Conservation (phyloP, 306 rosid species). For the Abrus pulchellus region DNA sequence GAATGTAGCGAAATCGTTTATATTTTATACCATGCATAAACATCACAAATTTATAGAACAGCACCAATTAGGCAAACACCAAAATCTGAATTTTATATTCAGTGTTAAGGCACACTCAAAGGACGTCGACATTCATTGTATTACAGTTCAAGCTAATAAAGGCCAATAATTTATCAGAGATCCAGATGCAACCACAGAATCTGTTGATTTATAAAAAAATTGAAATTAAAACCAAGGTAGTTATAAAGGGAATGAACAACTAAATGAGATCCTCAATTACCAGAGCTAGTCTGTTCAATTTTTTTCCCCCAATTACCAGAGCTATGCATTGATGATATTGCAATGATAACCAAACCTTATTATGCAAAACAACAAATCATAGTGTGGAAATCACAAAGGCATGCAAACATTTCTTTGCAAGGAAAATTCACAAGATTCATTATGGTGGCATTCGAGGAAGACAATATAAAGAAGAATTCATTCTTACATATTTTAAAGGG, state of each 20-base stretch:
- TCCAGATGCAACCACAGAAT: conserved; percentile 19
- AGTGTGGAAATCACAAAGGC: conserved; percentile 1
- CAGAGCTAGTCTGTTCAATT: conserved; percentile 31
- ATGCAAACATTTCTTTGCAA: conserved; percentile 32
- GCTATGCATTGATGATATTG: conserved; percentile 30
- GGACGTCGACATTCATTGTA: neutral
- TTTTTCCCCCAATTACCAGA: conserved; percentile 23
- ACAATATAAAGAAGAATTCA: conserved; percentile 40
- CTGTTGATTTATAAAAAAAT: conserved; percentile 10
- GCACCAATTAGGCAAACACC: conserved; percentile 29
- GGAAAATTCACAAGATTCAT: conserved; percentile 16
- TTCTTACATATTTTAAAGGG: conserved; percentile 8
- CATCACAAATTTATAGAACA: conserved; percentile 39
- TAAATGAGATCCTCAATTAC: conserved; percentile 30
- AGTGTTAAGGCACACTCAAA: conserved; percentile 29
- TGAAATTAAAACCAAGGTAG: conserved; percentile 24
- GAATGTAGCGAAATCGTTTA: conserved; percentile 41
- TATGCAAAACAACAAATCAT: conserved; percentile 30
- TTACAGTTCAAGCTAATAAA: conserved; percentile 32
- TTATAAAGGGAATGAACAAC: conserved; percentile 2
- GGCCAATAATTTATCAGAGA: conserved; percentile 27
- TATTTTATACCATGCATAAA: conserved; percentile 39
- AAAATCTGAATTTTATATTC: conserved; percentile 35
- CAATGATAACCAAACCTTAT: conserved; percentile 22
- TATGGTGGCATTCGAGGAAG: conserved; percentile 27